Percentiles rank a stretch among this genome's conserved stretches.
Evolutionary conservation across 768 basidiomycete species (phyloP).

Genomic region (Chalciporus pseudorubinellus): DNA sequence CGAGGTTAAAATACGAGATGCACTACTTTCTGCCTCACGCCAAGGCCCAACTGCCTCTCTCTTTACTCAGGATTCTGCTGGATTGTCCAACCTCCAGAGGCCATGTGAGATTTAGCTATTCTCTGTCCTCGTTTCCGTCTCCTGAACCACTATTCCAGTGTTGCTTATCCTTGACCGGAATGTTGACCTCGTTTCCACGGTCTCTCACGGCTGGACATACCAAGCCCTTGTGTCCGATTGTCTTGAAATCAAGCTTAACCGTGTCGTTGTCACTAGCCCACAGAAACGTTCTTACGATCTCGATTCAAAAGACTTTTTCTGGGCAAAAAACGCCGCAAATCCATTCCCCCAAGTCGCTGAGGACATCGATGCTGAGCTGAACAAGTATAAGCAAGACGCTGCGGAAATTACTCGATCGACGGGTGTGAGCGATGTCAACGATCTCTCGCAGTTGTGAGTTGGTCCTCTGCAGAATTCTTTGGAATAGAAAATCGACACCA

Average conservation of each 20-base stretch:
- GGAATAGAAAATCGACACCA: conserved; percentile 7
- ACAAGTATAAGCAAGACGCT: conserved; percentile 92
- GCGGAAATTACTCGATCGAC: conserved; percentile 96
- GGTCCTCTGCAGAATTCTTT: not conserved
- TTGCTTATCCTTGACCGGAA: conserved; percentile 93
- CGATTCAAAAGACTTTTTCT: conserved; percentile 98
- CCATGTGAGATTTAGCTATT: conserved; percentile 56
- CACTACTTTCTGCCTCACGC: conserved; percentile 67
- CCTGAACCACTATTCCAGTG: conserved; percentile 47
- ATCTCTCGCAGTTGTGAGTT: conserved; percentile 88
- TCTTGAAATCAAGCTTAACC: conserved; percentile 93
- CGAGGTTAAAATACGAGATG: conserved; percentile 88
- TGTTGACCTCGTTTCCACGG: conserved; percentile 87
- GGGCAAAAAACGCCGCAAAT: conserved; percentile 93
- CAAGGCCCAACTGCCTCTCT: conserved; percentile 55
- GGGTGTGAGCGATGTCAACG: conserved; percentile 93
- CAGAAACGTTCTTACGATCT: conserved; percentile 88
- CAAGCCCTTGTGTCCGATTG: conserved; percentile 98
- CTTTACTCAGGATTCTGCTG: conserved; percentile 78
- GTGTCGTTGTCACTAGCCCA: conserved; percentile 78
- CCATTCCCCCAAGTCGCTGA: conserved; percentile 99
- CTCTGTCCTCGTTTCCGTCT: not conserved
- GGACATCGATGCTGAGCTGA: conserved; percentile 90
- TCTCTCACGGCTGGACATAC: conserved; percentile 98
- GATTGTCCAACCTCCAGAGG: conserved; percentile 81